Evolutionary conservation across 73 alveolate species (phyloP).

Genomic region (Paramecium biaurelia): DNA sequence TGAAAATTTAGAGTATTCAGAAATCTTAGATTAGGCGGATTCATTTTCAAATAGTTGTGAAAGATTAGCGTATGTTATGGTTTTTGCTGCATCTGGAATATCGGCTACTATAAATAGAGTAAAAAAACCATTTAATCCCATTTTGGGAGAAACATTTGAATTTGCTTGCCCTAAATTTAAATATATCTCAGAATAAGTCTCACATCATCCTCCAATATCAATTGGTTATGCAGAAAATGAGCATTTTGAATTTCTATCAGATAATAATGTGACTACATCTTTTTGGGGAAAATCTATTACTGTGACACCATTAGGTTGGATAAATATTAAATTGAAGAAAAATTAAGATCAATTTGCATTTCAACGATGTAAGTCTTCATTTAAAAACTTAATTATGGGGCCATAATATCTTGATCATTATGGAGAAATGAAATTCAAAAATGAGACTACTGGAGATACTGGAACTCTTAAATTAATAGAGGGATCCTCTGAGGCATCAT

Average conservation of each 20-base stretch:
- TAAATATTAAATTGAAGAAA: conserved; percentile 31
- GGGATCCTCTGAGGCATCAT: conserved; percentile 68
- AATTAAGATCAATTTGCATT: conserved; percentile 63
- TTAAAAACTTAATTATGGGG: conserved; percentile 73
- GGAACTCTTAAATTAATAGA: conserved; percentile 67
- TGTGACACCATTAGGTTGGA: conserved; percentile 68
- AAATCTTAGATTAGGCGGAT: conserved; percentile 62
- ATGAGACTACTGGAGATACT: conserved; percentile 64
- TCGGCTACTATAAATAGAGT: conserved; percentile 63
- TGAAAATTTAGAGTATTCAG: conserved; percentile 65
- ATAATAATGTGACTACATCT: conserved; percentile 59
- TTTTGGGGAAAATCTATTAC: conserved; percentile 73
- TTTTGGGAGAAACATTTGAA: conserved; percentile 93
- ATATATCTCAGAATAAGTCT: conserved; percentile 87
- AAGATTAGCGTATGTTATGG: conserved; percentile 70
- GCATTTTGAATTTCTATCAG: conserved; percentile 65
- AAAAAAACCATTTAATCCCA: conserved; percentile 85
- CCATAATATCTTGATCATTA: conserved; percentile 70
- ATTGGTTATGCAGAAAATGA: conserved; percentile 79
- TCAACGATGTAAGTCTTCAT: conserved; percentile 57
- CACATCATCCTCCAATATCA: conserved; percentile 96
- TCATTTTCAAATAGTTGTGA: conserved; percentile 27
- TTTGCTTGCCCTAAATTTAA: conserved; percentile 70
- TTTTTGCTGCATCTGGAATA: conserved; percentile 55
- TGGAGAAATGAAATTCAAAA: conserved; percentile 67